Evolutionary conservation across 768 basidiomycete species (phyloP).

Genomic region (Phylloporus sp.): DNA sequence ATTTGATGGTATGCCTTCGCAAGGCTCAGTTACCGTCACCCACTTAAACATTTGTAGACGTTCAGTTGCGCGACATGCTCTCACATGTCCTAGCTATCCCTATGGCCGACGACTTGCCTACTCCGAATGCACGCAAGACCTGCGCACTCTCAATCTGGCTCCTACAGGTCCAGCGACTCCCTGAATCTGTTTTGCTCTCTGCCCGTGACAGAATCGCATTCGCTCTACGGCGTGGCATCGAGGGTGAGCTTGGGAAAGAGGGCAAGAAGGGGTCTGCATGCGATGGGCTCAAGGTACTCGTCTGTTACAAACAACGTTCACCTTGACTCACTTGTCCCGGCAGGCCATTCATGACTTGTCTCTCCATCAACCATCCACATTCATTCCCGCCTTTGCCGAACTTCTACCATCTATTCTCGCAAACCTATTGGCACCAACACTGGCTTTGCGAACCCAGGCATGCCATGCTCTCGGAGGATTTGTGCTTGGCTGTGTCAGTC

Average conservation of each 20-base stretch:
- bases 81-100: constrained; percentile 68
- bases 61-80: constrained; percentile 55
- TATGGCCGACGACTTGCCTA: constrained; percentile 61
- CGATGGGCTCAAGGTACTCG: constrained; percentile 69
- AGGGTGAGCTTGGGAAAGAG: constrained; percentile 82
- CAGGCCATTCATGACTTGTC: constrained; percentile 73
- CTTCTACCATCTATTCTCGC: constrained; percentile 59
- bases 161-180: constrained; percentile 65
- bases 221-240: constrained; percentile 69
- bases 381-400: constrained; percentile 60
- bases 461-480: constrained; percentile 73
- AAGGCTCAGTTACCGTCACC: not conserved
- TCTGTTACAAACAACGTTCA: constrained; percentile 2
- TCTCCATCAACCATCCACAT: constrained; percentile 56
- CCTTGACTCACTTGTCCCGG: constrained; percentile 9
- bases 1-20: constrained; percentile 52
- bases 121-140: constrained; percentile 83
- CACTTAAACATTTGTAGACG: constrained; percentile 37
- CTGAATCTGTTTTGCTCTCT: constrained; percentile 53
- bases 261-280: constrained; percentile 80
- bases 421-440: constrained; percentile 59
- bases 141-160: constrained; percentile 74
- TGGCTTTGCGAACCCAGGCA: constrained; percentile 64
- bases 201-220: constrained; percentile 64
- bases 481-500: constrained; percentile 45